Evolutionary conservation across 345 rosid genomes (phyloP), one percentile per base, ranked within the genome.

Genomic region (Boechera stricta): DNA sequence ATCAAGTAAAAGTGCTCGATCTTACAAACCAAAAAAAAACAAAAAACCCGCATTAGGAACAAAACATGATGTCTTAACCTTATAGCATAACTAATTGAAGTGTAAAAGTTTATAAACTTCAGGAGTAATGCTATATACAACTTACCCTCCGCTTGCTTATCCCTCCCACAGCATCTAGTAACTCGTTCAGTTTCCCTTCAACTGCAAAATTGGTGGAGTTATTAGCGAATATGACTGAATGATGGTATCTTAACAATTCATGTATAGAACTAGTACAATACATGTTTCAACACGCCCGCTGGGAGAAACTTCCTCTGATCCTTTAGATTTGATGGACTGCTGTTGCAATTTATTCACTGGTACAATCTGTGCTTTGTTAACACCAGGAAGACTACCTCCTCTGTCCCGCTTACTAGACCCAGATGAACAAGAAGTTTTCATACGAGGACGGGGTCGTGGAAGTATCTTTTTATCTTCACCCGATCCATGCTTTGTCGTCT

Each of bases 91-190:
- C 61, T 54, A 64, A 73, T 21, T 18, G 38, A 36, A 18, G 35
- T 63, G 44, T 52, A 62, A 47, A 73, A 38, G 15, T 7, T 45
- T 31, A 55, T 21, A 63, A 13, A 74, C 12, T 32, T 3, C 2
- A 64, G 49, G 36, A 57, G 26, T 44, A 67, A 67, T 35, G 79
- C 69, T 61, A 5, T 47, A 61, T 63, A 74, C 15, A 74, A 68
- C 95, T 85, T 83, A 93, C 98, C 84, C 87, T 95, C 70, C 90
- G 85, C 82, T 91, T 89, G 87, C 91, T 91, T 51, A 95, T 88
- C 55, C 99, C 99, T 77, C 99, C 98, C 56, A 82, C 94, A 67
- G 67, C 83, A 86, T 92, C 99, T 86, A 95, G 90, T 85, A 95
- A 78, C 77, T 95, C 99, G 73, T 93, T 95, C 49, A 95, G 87